Conservation (phyloP, 202 grass and related monocot species). For the Schoenoplectus tabernaemontani region DNA sequence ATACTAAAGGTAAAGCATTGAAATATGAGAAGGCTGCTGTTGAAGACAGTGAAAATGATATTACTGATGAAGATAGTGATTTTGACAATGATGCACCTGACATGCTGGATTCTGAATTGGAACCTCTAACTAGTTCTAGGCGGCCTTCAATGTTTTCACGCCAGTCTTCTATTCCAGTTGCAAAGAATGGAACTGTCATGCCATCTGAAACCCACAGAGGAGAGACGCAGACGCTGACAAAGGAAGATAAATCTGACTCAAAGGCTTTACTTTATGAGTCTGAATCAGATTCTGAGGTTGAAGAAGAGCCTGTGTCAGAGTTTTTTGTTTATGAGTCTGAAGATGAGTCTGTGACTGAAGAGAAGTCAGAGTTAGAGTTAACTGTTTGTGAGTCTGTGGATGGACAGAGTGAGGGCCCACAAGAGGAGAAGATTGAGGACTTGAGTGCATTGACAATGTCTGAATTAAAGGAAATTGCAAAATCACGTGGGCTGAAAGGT, state of each 20-base stretch:
- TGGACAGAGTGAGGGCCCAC: constrained; percentile 13
- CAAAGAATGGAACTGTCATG: no score
- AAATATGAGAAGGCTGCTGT: not conserved
- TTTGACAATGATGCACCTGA: constrained; percentile 25
- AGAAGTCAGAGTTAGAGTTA: not conserved
- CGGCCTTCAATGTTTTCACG: constrained; percentile 52
- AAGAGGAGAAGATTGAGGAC: constrained; percentile 25
- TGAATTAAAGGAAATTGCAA: constrained; percentile 54
- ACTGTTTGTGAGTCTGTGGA: constrained; percentile 7
- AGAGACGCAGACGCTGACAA: not conserved
- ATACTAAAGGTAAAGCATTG: constrained; percentile 5
- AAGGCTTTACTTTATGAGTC: constrained; percentile 15
- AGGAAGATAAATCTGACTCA: not conserved
- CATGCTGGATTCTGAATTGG: constrained; percentile 16
- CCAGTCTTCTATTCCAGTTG: constrained; percentile 58
- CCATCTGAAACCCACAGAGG: constrained; percentile 18
- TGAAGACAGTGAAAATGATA: not conserved
- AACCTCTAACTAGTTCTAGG: constrained; percentile 28
- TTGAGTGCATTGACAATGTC: constrained; percentile 46
- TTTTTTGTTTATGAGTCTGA: constrained; percentile 12
- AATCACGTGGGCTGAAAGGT: constrained; percentile 52
- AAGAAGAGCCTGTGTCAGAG: constrained; percentile 3
- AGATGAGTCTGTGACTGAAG: constrained; percentile 18
- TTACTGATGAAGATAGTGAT: not conserved
- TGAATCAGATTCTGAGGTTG: constrained; percentile 13